Evolutionary conservation across 306 rosid genomes (phyloP).

Genomic region (Purshia tridentata): DNA sequence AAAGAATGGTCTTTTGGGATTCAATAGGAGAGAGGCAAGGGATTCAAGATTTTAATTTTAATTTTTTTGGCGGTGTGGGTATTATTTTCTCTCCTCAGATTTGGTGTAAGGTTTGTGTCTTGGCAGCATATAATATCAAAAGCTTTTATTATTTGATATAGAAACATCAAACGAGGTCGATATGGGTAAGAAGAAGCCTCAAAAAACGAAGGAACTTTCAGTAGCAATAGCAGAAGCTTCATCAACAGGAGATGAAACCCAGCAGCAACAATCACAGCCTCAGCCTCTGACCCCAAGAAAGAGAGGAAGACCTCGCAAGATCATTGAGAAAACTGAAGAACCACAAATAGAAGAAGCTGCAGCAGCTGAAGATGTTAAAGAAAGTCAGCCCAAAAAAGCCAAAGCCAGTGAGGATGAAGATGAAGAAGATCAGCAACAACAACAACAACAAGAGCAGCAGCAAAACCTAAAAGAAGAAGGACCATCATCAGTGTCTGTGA

Average conservation of each 20-base stretch:
- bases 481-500: slow-evolving; percentile 15
- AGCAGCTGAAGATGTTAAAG: slow-evolving; percentile 19
- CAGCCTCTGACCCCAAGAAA: slow-evolving; percentile 52
- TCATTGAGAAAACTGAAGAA: slow-evolving; percentile 34
- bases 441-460: slow-evolving; percentile 8
- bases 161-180: background rate
- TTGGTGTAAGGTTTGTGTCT: background rate
- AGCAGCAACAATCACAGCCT: slow-evolving; percentile 32
- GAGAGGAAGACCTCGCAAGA: slow-evolving; percentile 88
- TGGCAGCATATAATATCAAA: background rate
- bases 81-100: background rate
- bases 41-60: slow-evolving; percentile 7
- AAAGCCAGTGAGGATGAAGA: slow-evolving; percentile 24
- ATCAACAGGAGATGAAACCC: slow-evolving; percentile 39
- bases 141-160: background rate
- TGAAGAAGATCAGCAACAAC: slow-evolving; percentile 3
- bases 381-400: slow-evolving; percentile 32
- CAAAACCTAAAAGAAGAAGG: slow-evolving; percentile 25
- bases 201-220: slow-evolving; percentile 69
- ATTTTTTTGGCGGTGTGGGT: background rate
- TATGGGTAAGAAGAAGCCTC: slow-evolving; percentile 78
- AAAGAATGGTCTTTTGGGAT: background rate
- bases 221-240: slow-evolving; percentile 83
- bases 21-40: background rate
- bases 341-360: background rate